phyloP scores from a whole-genome alignment of 2,329 filamentous ascomycete genomes.

The Aureobasidium sp. region DNA sequence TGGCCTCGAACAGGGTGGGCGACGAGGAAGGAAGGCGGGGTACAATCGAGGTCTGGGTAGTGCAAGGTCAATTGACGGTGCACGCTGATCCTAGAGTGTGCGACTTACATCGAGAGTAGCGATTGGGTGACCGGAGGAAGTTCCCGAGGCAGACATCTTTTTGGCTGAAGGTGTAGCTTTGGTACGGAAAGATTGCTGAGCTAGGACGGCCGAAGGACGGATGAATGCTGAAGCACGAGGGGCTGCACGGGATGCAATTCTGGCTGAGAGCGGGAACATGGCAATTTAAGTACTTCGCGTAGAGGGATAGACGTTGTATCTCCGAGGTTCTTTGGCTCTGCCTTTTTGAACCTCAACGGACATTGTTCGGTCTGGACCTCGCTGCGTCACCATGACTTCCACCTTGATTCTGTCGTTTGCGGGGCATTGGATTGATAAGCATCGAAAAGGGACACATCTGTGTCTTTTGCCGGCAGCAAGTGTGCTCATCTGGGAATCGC shows the following conservation, averaged over 20 bases:
- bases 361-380: not conserved
- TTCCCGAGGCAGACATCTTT: slow-evolving; percentile 27
- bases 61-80: slow-evolving; percentile 15
- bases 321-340: slow-evolving; percentile 1
- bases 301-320: not conserved
- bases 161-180: slow-evolving; percentile 8
- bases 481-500: too few relatives aligned
- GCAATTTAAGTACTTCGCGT: not conserved
- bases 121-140: slow-evolving; percentile 28
- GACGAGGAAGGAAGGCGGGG: slow-evolving; percentile 65
- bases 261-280: slow-evolving; percentile 13
- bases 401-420: slow-evolving; percentile 9
- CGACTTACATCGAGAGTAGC: slow-evolving; percentile 25
- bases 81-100: not conserved
- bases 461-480: too few relatives aligned
- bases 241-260: slow-evolving; percentile 4
- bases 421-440: slow-evolving; percentile 5
- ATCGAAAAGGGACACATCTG: too few relatives aligned
- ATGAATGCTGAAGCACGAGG: slow-evolving; percentile 3
- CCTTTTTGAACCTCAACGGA: not conserved
- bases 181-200: slow-evolving; percentile 6
- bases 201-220: not conserved
- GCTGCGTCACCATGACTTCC: slow-evolving; percentile 6
- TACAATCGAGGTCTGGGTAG: slow-evolving; percentile 58
- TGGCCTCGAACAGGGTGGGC: slow-evolving; percentile 70